Conservation (phyloP, 1,139 yeast genomes). For the Chernovozyma aurita region DNA sequence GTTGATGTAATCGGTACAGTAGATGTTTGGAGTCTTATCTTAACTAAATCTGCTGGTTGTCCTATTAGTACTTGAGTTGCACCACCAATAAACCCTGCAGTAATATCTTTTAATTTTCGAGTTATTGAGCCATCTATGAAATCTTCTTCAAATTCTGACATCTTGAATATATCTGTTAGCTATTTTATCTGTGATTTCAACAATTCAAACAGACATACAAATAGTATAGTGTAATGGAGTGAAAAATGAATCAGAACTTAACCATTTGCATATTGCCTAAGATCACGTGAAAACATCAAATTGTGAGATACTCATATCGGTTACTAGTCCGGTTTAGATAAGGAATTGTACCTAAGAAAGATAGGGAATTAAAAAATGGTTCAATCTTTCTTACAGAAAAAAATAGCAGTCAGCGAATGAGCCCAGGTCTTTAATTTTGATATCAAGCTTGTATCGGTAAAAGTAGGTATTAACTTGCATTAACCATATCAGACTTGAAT, state of each 20-base stretch:
- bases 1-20: conserved; percentile 33
- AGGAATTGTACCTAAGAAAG: too few relatives aligned
- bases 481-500: too few relatives aligned
- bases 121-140: conserved; percentile 46
- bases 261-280: background rate
- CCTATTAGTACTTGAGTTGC: conserved; percentile 73
- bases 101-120: conserved; percentile 59
- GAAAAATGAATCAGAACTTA: background rate
- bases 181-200: background rate
- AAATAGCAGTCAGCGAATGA: too few relatives aligned
- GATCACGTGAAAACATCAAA: conserved; percentile 3
- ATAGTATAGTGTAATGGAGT: too few relatives aligned
- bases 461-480: too few relatives aligned
- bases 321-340: too few relatives aligned
- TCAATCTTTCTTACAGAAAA: too few relatives aligned
- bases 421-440: too few relatives aligned
- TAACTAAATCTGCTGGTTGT: conserved; percentile 70
- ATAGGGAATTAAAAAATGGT: too few relatives aligned
- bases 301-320: too few relatives aligned
- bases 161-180: background rate
- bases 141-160: conserved; percentile 3
- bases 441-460: too few relatives aligned
- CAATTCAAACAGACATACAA: too few relatives aligned
- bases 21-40: conserved; percentile 59
- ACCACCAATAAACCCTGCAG: conserved; percentile 48